Evolutionary conservation across 768 basidiomycete genomes (phyloP).

Genomic region (Suillus luteus): DNA sequence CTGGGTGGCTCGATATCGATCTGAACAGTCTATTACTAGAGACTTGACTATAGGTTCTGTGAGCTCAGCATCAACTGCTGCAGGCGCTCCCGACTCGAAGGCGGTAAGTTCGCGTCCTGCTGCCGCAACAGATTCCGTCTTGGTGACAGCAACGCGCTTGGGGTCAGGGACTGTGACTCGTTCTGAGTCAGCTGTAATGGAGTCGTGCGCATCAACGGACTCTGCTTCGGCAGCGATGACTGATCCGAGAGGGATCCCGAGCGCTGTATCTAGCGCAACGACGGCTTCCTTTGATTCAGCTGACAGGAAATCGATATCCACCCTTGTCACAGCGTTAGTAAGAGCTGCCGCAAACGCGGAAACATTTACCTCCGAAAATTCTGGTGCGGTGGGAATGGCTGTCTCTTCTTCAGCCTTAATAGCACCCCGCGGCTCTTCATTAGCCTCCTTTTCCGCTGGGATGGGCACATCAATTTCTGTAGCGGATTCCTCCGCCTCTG

Average conservation of each 20-base stretch:
- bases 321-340: background rate
- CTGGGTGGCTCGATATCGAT: conserved; percentile 13
- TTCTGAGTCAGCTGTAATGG: background rate
- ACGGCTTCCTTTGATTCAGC: background rate
- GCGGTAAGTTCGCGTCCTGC: background rate
- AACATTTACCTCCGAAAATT: background rate
- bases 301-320: background rate
- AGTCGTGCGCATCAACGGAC: background rate
- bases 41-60: background rate
- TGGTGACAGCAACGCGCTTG: conserved; percentile 2
- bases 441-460: background rate
- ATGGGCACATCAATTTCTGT: background rate
- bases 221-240: background rate
- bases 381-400: conserved; percentile 2
- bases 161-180: background rate
- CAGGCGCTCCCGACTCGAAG: background rate
- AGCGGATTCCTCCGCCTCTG: background rate
- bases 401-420: background rate
- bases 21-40: background rate
- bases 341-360: background rate
- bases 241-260: background rate
- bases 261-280: background rate
- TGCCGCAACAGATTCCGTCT: background rate
- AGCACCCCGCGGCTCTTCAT: background rate
- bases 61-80: background rate